Evolutionary conservation across 257 asterid genomes (phyloP).

Genomic region (Solanum boliviense): DNA sequence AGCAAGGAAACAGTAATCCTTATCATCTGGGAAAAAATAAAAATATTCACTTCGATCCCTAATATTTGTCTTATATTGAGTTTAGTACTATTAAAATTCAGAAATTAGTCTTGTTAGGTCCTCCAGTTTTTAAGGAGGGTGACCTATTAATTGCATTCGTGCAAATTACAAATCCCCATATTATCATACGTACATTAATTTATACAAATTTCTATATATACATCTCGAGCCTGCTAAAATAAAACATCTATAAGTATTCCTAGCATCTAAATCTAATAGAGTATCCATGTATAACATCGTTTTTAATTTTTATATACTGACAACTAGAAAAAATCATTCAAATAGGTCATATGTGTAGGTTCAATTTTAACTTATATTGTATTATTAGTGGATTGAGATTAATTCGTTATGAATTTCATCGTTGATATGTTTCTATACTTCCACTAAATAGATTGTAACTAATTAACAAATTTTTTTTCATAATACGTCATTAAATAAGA

Average conservation of each 20-base stretch:
- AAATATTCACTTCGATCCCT: neutral
- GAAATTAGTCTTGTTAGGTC: neutral
- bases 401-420: neutral
- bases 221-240: constrained; percentile 1
- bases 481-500: too few relatives aligned
- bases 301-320: neutral
- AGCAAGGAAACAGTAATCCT: constrained; percentile 23
- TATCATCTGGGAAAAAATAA: neutral
- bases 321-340: neutral
- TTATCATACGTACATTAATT: neutral
- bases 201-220: neutral
- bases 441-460: neutral
- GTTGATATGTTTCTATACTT: neutral
- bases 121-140: constrained; percentile 5
- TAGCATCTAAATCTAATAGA: neutral
- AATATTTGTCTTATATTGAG: neutral
- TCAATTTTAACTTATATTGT: neutral
- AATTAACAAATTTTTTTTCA: too few relatives aligned
- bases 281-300: neutral
- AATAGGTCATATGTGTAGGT: neutral
- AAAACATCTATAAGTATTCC: neutral
- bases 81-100: neutral
- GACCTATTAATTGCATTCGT: neutral
- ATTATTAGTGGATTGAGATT: neutral
- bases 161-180: neutral